Percentiles rank a stretch among this genome's conserved stretches.
Evolutionary conservation across 768 basidiomycete genomes (phyloP).

Genomic region (Leccinum obscurum): DNA sequence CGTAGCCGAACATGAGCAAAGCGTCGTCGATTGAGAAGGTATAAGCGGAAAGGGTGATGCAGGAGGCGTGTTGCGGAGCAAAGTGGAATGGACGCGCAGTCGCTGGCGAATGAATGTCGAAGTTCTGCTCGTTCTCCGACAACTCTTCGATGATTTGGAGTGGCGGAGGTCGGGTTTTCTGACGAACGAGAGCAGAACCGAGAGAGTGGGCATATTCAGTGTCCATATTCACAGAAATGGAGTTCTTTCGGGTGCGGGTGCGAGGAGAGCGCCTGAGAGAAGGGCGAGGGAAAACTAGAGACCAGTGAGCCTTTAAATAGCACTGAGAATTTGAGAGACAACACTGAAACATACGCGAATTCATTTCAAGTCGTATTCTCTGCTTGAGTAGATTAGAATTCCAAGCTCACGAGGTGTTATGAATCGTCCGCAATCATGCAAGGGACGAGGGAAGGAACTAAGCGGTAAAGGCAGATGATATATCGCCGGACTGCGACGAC

Average conservation of each 20-base stretch:
- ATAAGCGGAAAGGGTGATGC: slow-evolving; percentile 34
- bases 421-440: not conserved
- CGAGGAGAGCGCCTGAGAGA: slow-evolving; percentile 31
- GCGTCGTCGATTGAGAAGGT: slow-evolving; percentile 33
- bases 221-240: slow-evolving; percentile 11
- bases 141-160: slow-evolving; percentile 35
- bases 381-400: not conserved
- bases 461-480: slow-evolving; percentile 6
- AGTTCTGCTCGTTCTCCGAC: slow-evolving; percentile 20
- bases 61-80: slow-evolving; percentile 11
- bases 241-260: slow-evolving; percentile 23
- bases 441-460: not conserved
- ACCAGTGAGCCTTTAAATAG: slow-evolving; percentile 1
- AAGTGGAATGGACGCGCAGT: slow-evolving; percentile 22
- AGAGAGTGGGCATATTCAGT: slow-evolving; percentile 5
- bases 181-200: slow-evolving; percentile 6
- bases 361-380: slow-evolving; percentile 23
- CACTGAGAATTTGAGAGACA: not conserved
- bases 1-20: slow-evolving; percentile 25
- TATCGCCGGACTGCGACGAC: slow-evolving; percentile 8
- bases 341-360: slow-evolving; percentile 16
- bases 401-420: not conserved
- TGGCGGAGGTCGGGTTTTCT: slow-evolving; percentile 26
- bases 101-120: slow-evolving; percentile 14
- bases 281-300: slow-evolving; percentile 24